Base-by-base conservation (phyloP, 352 stramenopile genomes). In the Phytophthora fragariae region DNA sequence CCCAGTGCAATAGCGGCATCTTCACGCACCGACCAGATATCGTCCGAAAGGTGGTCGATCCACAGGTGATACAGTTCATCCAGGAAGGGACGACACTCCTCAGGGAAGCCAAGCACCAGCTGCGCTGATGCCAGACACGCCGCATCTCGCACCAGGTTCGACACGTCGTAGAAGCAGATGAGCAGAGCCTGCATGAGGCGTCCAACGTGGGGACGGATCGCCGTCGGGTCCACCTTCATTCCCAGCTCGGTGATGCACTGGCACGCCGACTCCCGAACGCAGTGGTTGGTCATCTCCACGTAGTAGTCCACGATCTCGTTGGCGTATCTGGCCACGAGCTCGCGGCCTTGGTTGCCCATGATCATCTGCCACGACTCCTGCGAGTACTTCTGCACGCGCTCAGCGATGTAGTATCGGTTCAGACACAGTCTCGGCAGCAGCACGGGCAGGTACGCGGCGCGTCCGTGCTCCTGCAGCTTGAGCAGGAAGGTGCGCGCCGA, bases 11-110 rank as follows among this genome's bases (percentile, higher is more conserved):
- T 95, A 12, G 97, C 97, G 0, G 96, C 96, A 78, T 99, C 95
- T 77, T 99, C 96, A 44, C 97, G 93, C 29, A 99, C 93, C n/a
- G 92, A 98, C 97, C 97, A 99, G 73, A 99, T 98, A 60, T 98
- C 92, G 76, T 99, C 97, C 47, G 96, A 98, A 50, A 99, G 78
- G 74, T 99, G 97, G 58, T 98, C 93, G 39, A 97, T 97, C 97
- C 97, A 99, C 63, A 92, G 64, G 33, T 86, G 81, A 60, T 91
- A 93, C 1, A 99, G 73, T 54, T 93, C 93, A 2, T 95, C 82
- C 19, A 98, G 75, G 73, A 97, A 96, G 7, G 86, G 80, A 8
- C 83, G 83, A 39, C 88, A 98, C 61, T 98, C 94, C 27, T 97
- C 83, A 0, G 88, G 86, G 62, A 96, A 97, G n/a, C 83, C 85